A percentile compares a stretch with the other conserved stretches of the same genome.
Evolutionary conservation across 352 stramenopile genomes (phyloP).

Genomic region (Pythium periplocum): DNA sequence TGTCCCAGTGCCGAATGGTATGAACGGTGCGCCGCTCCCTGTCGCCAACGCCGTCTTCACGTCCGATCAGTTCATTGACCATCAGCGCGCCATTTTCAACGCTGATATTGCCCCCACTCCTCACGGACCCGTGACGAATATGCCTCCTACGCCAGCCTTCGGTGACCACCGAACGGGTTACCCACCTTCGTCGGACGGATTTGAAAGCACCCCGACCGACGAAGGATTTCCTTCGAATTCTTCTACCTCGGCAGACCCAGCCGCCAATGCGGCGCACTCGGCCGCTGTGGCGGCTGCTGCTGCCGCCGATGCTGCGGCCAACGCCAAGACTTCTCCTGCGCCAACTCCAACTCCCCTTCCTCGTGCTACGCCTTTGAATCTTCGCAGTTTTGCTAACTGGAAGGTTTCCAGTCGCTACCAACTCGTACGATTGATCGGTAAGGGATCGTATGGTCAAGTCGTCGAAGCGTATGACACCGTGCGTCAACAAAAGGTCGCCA

Average conservation of each 20-base stretch:
- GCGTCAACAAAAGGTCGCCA: slow-evolving; percentile 77
- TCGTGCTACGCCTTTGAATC: slow-evolving; percentile 64
- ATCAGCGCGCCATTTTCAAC: slow-evolving; percentile 72
- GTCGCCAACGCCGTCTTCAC: slow-evolving; percentile 29
- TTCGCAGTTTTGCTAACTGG: slow-evolving; percentile 83
- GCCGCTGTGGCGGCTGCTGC: slow-evolving; percentile 21
- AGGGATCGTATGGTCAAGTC: slow-evolving; percentile 81
- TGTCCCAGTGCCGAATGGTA: slow-evolving; percentile 7
- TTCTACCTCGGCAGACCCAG: slow-evolving; percentile 20
- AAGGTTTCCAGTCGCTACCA: slow-evolving; percentile 75
- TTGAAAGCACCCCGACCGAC: slow-evolving; percentile 53
- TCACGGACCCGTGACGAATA: slow-evolving; percentile 63
- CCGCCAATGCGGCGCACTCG: slow-evolving; percentile 13
- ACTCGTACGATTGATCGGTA: slow-evolving; percentile 73
- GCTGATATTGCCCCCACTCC: slow-evolving; percentile 73
- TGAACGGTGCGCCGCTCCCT: slow-evolving; percentile 5
- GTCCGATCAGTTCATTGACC: slow-evolving; percentile 69
- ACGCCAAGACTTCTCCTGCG: slow-evolving; percentile 24
- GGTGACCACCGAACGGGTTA: slow-evolving; percentile 58
- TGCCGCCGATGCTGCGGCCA: slow-evolving; percentile 16
- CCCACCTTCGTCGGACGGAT: slow-evolving; percentile 54
- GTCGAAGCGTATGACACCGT: slow-evolving; percentile 78
- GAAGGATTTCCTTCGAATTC: slow-evolving; percentile 34
- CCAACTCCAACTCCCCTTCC: slow-evolving; percentile 57
- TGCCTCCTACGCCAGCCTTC: slow-evolving; percentile 82